Conservation (phyloP, 1,139 yeast genomes). For the Suhomyces bribrorum region DNA sequence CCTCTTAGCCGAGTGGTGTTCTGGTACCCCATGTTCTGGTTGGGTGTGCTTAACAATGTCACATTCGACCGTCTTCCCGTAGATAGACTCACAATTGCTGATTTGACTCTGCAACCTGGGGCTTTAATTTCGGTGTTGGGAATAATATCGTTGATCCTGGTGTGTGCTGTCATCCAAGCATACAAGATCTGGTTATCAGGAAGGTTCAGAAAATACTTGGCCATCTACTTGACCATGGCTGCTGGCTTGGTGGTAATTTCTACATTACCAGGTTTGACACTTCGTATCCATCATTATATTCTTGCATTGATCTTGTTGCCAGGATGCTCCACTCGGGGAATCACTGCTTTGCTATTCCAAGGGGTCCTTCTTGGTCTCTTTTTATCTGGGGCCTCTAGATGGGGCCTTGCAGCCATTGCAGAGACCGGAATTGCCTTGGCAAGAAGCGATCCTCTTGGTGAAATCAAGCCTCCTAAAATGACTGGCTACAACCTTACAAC, state of each 20-base stretch:
- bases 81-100: slow-evolving; percentile 74
- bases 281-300: slow-evolving; percentile 88
- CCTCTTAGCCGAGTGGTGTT: slow-evolving; percentile 56
- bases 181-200: slow-evolving; percentile 81
- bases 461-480: slow-evolving; percentile 58
- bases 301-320: slow-evolving; percentile 77
- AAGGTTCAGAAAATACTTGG: slow-evolving; percentile 57
- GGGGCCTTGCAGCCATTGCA: slow-evolving; percentile 91
- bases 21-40: slow-evolving; percentile 85
- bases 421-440: slow-evolving; percentile 71
- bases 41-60: slow-evolving; percentile 81
- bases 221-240: slow-evolving; percentile 53
- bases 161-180: slow-evolving; percentile 72
- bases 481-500: slow-evolving; percentile 32
- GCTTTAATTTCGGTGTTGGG: slow-evolving; percentile 65
- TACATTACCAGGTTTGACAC: slow-evolving; percentile 64
- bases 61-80: slow-evolving; percentile 88
- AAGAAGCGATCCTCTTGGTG: slow-evolving; percentile 75
- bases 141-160: slow-evolving; percentile 45
- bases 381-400: slow-evolving; percentile 81
- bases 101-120: slow-evolving; percentile 74
- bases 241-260: slow-evolving; percentile 48
- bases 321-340: slow-evolving; percentile 81
- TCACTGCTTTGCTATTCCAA: slow-evolving; percentile 70
- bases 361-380: slow-evolving; percentile 82